These are phyloP conservation scores for Parafenestella ontariensis DNA, from an alignment of 2,329 filamentous ascomycete species.

Conservation along the genomic window DNA sequence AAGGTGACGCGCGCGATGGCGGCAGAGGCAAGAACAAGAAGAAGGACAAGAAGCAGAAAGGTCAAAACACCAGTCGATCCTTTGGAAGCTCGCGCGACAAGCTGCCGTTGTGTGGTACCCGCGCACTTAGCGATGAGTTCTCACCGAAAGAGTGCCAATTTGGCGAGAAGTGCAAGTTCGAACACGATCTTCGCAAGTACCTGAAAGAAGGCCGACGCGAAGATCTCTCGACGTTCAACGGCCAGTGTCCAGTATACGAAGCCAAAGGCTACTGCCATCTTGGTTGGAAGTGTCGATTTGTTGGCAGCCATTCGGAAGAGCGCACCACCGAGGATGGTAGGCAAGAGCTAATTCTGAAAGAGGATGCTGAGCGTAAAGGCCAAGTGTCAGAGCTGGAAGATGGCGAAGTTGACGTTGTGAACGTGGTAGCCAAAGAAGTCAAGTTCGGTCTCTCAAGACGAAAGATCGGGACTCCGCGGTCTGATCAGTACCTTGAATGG, in stretches of 20 bases:
- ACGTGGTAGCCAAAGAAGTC: conserved; percentile 71
- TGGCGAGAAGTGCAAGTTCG: conserved; percentile 79
- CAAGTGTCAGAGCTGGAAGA: conserved; percentile 52
- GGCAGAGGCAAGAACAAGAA: conserved; percentile 55
- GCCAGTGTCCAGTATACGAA: conserved; percentile 83
- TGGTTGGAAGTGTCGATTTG: conserved; percentile 95
- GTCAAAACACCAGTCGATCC: conserved; percentile 82
- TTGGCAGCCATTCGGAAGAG: conserved; percentile 85
- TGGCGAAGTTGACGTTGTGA: conserved; percentile 71
- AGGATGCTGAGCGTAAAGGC: conserved; percentile 59
- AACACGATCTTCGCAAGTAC: conserved; percentile 87
- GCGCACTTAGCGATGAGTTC: conserved; percentile 77
- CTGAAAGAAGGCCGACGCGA: conserved; percentile 80
- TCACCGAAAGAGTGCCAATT: conserved; percentile 77
- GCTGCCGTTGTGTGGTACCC: conserved; percentile 77
- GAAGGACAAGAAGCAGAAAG: conserved; percentile 70
- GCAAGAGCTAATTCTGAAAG: conserved; percentile 78
- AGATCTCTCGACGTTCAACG: conserved; percentile 77
- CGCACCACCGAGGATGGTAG: conserved; percentile 77
- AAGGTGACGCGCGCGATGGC: conserved; percentile 48
- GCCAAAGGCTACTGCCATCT: conserved; percentile 76
- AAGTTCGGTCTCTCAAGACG: conserved; percentile 80
- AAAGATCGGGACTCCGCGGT: conserved; percentile 72
- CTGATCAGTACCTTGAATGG: conserved; percentile 80
- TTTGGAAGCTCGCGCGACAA: conserved; percentile 83